phyloP scores from a whole-genome alignment of 164 flowering plant genomes.

The Kingdonia uniflora region DNA sequence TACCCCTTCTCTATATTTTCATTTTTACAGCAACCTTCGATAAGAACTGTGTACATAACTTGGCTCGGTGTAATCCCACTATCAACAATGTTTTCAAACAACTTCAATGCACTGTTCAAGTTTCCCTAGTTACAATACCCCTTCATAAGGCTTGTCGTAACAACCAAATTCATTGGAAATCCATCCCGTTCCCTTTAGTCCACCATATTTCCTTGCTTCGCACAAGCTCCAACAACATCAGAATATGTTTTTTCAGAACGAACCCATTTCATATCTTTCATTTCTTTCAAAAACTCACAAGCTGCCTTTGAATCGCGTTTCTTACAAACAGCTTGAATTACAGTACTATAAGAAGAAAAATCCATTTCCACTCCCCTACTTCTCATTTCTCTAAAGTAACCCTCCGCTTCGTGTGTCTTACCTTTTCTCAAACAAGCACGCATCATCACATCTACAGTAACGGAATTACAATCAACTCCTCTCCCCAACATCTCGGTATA shows the following conservation, averaged over 20 bases:
- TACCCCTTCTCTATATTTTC: slow-evolving; percentile 44
- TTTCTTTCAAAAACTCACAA: slow-evolving; percentile 48
- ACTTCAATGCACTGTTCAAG: slow-evolving; percentile 38
- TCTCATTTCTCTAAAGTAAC: slow-evolving; percentile 38
- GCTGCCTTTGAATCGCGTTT: slow-evolving; percentile 31
- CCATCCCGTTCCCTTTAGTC: slow-evolving; percentile 63
- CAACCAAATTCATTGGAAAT: slow-evolving; percentile 39
- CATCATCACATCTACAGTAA: slow-evolving; percentile 39
- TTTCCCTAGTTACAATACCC: slow-evolving; percentile 46
- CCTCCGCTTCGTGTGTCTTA: slow-evolving; percentile 37
- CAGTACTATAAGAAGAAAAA: slow-evolving; percentile 23
- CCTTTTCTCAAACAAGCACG: slow-evolving; percentile 43
- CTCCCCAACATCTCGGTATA: slow-evolving; percentile 28
- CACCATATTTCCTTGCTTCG: slow-evolving; percentile 45
- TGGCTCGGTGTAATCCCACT: slow-evolving; percentile 46
- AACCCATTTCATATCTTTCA: slow-evolving; percentile 49
- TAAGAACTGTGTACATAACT: slow-evolving; percentile 48
- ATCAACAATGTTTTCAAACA: slow-evolving; percentile 30
- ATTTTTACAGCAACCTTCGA: slow-evolving; percentile 49
- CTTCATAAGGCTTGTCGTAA: slow-evolving; percentile 57
- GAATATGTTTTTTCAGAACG: slow-evolving; percentile 41
- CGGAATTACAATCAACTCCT: slow-evolving; percentile 31
- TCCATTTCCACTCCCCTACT: slow-evolving; percentile 36
- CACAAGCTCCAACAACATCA: slow-evolving; percentile 41
- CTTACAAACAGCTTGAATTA: slow-evolving; percentile 41